These are phyloP conservation scores for Ploettnerulaceae sp. DNA, from an alignment of 2,329 filamentous ascomycete species.

Conservation along the genomic window DNA sequence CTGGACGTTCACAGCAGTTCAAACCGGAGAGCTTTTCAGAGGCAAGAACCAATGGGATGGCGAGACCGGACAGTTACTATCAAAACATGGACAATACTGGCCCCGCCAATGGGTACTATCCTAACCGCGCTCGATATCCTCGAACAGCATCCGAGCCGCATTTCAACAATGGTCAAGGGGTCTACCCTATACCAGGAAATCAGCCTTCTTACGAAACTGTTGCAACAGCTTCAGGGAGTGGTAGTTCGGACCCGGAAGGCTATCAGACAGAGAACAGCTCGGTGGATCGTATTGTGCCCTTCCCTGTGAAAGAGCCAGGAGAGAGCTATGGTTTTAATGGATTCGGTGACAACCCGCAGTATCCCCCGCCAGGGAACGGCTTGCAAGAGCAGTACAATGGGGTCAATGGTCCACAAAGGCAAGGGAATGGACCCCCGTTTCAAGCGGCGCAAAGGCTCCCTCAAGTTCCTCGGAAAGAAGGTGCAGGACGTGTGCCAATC, in stretches of 20 bases:
- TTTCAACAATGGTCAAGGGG: slow-evolving; percentile 27
- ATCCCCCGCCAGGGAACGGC: slow-evolving; percentile 36
- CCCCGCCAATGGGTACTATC: slow-evolving; percentile 32
- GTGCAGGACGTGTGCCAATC: slow-evolving; percentile 25
- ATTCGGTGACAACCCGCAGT: slow-evolving; percentile 39
- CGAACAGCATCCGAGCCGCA: slow-evolving; percentile 32
- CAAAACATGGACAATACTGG: slow-evolving; percentile 29
- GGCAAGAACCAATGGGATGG: slow-evolving; percentile 35
- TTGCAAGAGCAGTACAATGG: slow-evolving; percentile 32
- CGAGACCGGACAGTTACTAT: slow-evolving; percentile 42
- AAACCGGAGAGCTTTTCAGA: slow-evolving; percentile 28
- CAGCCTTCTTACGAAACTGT: slow-evolving; percentile 74
- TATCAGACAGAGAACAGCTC: slow-evolving; percentile 91
- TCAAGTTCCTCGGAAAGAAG: slow-evolving; percentile 26
- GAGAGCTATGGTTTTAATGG: slow-evolving; percentile 60
- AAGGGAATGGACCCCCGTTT: slow-evolving; percentile 21
- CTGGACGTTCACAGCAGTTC: slow-evolving; percentile 29
- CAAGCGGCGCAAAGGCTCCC: slow-evolving; percentile 23
- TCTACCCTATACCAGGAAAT: slow-evolving; percentile 29
- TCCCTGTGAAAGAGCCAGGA: slow-evolving; percentile 49
- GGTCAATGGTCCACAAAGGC: slow-evolving; percentile 16
- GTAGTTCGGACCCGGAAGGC: slow-evolving; percentile 66
- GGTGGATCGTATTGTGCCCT: slow-evolving; percentile 65
- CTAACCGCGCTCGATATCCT: slow-evolving; percentile 32
- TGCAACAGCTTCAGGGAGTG: slow-evolving; percentile 69